Evolutionary conservation across 2,329 filamentous ascomycete species (phyloP).

Genomic region (Verticillium zaregamsianum): DNA sequence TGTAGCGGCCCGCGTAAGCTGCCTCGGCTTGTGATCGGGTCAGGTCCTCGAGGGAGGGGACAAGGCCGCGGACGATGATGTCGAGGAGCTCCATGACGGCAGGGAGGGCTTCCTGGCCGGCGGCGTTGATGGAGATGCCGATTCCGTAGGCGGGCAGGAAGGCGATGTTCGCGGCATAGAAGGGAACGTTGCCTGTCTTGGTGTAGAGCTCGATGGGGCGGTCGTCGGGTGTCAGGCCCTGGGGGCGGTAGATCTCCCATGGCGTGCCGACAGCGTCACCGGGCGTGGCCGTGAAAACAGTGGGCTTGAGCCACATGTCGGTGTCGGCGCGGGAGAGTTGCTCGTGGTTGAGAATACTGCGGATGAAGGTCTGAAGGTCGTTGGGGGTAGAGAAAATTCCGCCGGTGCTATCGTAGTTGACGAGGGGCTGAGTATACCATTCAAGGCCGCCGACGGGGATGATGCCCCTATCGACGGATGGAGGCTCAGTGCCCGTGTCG

Average conservation of each 20-base stretch:
- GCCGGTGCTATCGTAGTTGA: constrained; percentile 30
- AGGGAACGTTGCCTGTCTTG: constrained; percentile 25
- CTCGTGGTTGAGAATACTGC: constrained; percentile 35
- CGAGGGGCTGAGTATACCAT: constrained; percentile 29
- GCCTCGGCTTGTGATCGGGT: constrained; percentile 29
- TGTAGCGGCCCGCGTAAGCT: constrained; percentile 33
- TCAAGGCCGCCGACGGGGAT: constrained; percentile 28
- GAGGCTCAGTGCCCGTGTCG: constrained; percentile 31
- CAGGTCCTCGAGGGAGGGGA: constrained; percentile 39
- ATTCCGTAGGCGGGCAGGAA: constrained; percentile 31
- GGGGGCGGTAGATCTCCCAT: constrained; percentile 28
- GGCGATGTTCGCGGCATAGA: constrained; percentile 26
- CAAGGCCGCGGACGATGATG: constrained; percentile 23
- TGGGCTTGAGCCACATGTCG: constrained; percentile 41
- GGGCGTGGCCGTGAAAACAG: constrained; percentile 30
- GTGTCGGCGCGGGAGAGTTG: constrained; percentile 33
- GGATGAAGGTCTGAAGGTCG: constrained; percentile 36
- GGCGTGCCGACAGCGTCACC: constrained; percentile 30
- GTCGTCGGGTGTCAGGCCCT: constrained; percentile 21
- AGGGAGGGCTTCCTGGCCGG: constrained; percentile 18
- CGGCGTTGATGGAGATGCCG: constrained; percentile 32
- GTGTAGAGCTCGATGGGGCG: constrained; percentile 27
- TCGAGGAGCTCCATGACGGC: constrained; percentile 16
- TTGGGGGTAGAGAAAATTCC: constrained; percentile 36
- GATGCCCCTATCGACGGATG: constrained; percentile 19